phyloP scores from a whole-genome alignment of 2,329 filamentous ascomycete species.

The Ceratocystis colombiana region DNA sequence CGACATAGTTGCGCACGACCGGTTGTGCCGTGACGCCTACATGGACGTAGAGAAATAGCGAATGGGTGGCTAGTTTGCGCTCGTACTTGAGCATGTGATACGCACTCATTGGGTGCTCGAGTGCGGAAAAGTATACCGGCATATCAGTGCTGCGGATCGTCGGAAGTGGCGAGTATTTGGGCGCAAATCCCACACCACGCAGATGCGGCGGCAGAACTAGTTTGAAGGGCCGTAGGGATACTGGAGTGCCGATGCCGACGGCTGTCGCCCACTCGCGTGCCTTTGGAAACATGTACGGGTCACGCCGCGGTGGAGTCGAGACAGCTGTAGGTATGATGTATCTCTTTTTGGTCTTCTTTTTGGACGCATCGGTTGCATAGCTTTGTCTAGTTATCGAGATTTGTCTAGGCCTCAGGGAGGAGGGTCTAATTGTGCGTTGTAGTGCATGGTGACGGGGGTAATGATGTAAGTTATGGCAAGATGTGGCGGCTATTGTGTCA shows the following conservation, averaged over 20 bases:
- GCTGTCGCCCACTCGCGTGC: conserved; percentile 16
- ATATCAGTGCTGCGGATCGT: conserved; percentile 22
- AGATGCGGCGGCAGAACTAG: conserved; percentile 13
- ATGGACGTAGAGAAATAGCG: conserved; percentile 25
- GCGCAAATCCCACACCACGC: conserved; percentile 2
- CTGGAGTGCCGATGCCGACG: conserved; percentile 3
- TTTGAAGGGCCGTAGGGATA: conserved; percentile 11
- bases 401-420: neutral
- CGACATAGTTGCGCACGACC: conserved; percentile 24
- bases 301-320: neutral
- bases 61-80: conserved; percentile 19
- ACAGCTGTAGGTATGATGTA: neutral
- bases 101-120: conserved; percentile 23
- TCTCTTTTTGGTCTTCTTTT: conserved; percentile 1
- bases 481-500: neutral
- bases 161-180: conserved; percentile 20
- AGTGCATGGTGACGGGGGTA: neutral
- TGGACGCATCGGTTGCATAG: neutral
- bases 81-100: conserved; percentile 26
- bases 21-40: conserved; percentile 20
- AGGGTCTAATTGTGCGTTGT: neutral
- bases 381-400: neutral
- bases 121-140: conserved; percentile 18
- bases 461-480: neutral
- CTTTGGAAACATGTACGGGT: conserved; percentile 19